Percentiles rank a stretch among this genome's conserved stretches.
phyloP scores from a whole-genome alignment of 208 protist genomes.

The Crithidia bombi region DNA sequence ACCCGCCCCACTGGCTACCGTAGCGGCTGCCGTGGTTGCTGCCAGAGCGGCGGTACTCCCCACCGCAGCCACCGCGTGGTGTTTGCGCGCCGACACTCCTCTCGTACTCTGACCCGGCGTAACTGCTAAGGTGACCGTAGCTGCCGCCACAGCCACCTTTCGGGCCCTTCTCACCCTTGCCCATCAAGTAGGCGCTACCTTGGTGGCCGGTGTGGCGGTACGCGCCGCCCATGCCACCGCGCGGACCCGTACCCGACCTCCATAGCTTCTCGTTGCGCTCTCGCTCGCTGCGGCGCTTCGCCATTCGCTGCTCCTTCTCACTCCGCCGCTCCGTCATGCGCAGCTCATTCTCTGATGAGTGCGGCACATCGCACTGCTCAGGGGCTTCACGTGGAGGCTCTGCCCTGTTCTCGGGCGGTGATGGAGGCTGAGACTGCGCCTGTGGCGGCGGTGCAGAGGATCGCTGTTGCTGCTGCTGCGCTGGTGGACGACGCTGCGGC shows the following conservation, averaged over 20 bases:
- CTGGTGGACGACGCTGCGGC: background rate
- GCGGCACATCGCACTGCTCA: too few species aligned
- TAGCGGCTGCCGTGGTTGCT: slow-evolving; percentile 22
- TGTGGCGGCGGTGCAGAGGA: background rate
- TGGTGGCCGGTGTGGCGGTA: slow-evolving; percentile 7
- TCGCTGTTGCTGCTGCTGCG: background rate
- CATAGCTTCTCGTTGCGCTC: slow-evolving; percentile 21
- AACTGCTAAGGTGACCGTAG: slow-evolving; percentile 19
- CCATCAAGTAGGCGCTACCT: slow-evolving; percentile 20
- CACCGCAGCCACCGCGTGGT: slow-evolving; percentile 14
- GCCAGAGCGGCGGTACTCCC: slow-evolving; percentile 19
- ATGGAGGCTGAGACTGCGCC: background rate
- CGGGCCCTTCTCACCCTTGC: slow-evolving; percentile 1
- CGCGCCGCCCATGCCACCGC: slow-evolving; percentile 10
- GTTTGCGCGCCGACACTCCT: background rate
- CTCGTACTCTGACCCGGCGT: background rate
- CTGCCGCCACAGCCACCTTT: slow-evolving; percentile 14
- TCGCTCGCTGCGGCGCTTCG: slow-evolving; percentile 9
- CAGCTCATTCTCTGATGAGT: background rate
- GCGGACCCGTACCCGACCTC: background rate
- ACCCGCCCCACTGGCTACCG: slow-evolving; percentile 9
- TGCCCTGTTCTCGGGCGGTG: too few species aligned
- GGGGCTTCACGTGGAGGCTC: background rate
- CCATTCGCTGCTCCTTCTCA: background rate
- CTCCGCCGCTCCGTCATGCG: background rate